Percentiles rank a stretch among this genome's conserved stretches.
Evolutionary conservation across 73 alveolate species (phyloP).

Genomic region (Tetrahymena borealis): DNA sequence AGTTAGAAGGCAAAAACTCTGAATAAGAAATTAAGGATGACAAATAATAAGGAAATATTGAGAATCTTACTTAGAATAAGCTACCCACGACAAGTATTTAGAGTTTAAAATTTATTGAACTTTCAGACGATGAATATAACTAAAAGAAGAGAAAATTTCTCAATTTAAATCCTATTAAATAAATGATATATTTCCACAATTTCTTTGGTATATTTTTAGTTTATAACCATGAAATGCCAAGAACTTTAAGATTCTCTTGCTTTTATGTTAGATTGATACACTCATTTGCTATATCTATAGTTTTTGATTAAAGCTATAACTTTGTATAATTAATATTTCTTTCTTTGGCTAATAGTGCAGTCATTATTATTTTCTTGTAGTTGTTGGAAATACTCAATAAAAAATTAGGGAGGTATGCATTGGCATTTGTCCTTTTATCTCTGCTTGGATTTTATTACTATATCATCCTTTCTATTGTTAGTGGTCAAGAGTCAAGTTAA

Average conservation of each 20-base stretch:
- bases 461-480: background rate
- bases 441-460: background rate
- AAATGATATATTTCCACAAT: background rate
- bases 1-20: no score
- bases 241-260: background rate
- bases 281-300: background rate
- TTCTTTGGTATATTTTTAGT: background rate
- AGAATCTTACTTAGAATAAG: no score
- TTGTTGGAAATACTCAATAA: background rate
- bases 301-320: background rate
- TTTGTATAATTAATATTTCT: background rate
- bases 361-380: no score
- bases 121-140: no score
- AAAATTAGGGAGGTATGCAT: background rate
- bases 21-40: no score
- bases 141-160: no score
- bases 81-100: no score
- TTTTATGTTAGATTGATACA: background rate
- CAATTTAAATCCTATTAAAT: background rate
- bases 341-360: background rate
- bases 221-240: background rate
- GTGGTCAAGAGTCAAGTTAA: background rate
- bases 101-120: background rate
- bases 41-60: no score
- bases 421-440: background rate